Conservation (phyloP, 768 basidiomycete species). For the Kwoniella pini region DNA sequence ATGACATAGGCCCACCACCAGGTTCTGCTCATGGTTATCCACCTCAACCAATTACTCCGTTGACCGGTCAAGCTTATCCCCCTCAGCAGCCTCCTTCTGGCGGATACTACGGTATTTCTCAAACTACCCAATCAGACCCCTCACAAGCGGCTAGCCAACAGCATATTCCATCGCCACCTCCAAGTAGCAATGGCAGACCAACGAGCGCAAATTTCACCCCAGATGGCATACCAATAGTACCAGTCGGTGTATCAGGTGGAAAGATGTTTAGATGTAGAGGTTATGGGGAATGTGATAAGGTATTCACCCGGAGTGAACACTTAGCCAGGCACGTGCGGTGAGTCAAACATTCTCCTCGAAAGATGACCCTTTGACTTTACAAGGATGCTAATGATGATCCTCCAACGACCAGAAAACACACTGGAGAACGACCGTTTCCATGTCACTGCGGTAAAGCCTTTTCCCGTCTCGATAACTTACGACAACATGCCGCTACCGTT, state of each 20-base stretch:
- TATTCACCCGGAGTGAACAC: slow-evolving; percentile 93
- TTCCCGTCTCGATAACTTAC: slow-evolving; percentile 91
- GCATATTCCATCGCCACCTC: slow-evolving; percentile 43
- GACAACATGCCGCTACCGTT: slow-evolving; percentile 95
- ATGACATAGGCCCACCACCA: slow-evolving; percentile 25
- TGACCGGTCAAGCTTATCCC: slow-evolving; percentile 34
- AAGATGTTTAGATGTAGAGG: slow-evolving; percentile 96
- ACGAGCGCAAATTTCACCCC: slow-evolving; percentile 36
- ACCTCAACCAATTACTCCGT: slow-evolving; percentile 37
- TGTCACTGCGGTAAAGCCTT: slow-evolving; percentile 97
- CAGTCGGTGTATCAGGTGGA: slow-evolving; percentile 48
- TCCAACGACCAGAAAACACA: slow-evolving; percentile 74
- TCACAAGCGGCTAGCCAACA: slow-evolving; percentile 13
- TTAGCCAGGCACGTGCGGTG: slow-evolving; percentile 92
- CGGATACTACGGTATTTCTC: slow-evolving; percentile 40
- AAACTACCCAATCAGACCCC: slow-evolving; percentile 22
- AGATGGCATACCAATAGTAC: slow-evolving; percentile 46
- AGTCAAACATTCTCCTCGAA: slow-evolving; percentile 37
- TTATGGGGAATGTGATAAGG: slow-evolving; percentile 94
- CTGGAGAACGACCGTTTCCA: slow-evolving; percentile 92
- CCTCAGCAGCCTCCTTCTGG: slow-evolving; percentile 29
- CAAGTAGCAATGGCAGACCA: slow-evolving; percentile 34
- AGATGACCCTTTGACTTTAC: no score
- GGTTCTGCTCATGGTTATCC: slow-evolving; percentile 36
- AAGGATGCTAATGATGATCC: not conserved